Percentiles rank a stretch among this genome's conserved stretches.
Conservation (phyloP, 805 yeast species). For the Wickerhamomyces xylosicus region DNA sequence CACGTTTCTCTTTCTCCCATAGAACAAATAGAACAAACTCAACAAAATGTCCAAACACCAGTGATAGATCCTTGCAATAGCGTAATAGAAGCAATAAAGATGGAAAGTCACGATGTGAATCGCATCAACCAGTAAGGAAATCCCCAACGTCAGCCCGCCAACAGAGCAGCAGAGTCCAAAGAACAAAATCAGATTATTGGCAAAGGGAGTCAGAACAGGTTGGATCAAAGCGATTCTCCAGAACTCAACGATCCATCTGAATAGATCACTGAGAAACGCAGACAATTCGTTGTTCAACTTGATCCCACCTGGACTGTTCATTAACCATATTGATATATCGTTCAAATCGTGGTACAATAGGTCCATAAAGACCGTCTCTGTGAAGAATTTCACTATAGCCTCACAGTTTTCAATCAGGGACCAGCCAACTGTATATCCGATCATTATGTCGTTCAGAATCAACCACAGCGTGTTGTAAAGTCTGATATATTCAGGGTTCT, state of each 20-base stretch:
- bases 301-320: constrained; percentile 88
- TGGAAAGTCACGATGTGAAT: constrained; percentile 58
- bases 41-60: constrained; percentile 60
- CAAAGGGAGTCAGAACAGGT: constrained; percentile 16
- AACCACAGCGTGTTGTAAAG: constrained; percentile 87
- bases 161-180: constrained; percentile 28
- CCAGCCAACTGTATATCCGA: constrained; percentile 57
- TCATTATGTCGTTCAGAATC: constrained; percentile 66
- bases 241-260: constrained; percentile 72
- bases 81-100: constrained; percentile 63
- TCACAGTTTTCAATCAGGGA: constrained; percentile 29
- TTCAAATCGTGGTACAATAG: constrained; percentile 36
- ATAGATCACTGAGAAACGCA: constrained; percentile 74
- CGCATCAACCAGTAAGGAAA: constrained; percentile 59
- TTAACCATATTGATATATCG: constrained; percentile 56
- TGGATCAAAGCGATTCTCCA: constrained; percentile 34
- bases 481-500: constrained; percentile 56
- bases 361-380: constrained; percentile 24
- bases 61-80: constrained; percentile 68
- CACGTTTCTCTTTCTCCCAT: constrained; percentile 83
- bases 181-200: constrained; percentile 24
- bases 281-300: constrained; percentile 84
- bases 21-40: constrained; percentile 73
- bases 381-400: constrained; percentile 17
- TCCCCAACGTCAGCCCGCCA: constrained; percentile 57